phyloP scores from a whole-genome alignment of 2,329 filamentous ascomycete species.

The Talaromyces verruculosus region DNA sequence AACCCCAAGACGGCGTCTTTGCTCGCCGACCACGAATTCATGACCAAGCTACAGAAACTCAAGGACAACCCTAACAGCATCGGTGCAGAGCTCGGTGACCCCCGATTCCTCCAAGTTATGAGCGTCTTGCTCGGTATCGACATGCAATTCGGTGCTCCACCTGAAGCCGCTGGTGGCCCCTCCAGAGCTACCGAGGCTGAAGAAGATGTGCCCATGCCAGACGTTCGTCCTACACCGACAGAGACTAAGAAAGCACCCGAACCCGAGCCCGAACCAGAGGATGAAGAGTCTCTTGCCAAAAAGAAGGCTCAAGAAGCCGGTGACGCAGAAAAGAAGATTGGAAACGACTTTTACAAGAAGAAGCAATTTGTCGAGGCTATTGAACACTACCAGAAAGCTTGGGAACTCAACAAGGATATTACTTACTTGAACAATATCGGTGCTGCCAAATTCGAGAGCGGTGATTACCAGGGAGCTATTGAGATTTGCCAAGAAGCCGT shows the following conservation, averaged over 20 bases:
- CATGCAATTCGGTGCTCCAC: slow-evolving; percentile 68
- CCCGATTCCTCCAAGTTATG: slow-evolving; percentile 89
- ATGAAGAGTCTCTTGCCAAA: slow-evolving; percentile 80
- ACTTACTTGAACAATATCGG: slow-evolving; percentile 96
- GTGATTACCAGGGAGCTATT: slow-evolving; percentile 84
- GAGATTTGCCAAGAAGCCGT: slow-evolving; percentile 84
- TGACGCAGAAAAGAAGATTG: slow-evolving; percentile 90
- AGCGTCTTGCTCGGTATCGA: slow-evolving; percentile 92
- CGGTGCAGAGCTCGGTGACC: slow-evolving; percentile 80
- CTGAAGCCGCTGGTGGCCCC: slow-evolving; percentile 44
- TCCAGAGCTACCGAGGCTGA: slow-evolving; percentile 54
- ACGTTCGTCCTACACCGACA: slow-evolving; percentile 55
- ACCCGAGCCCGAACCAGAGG: slow-evolving; percentile 64
- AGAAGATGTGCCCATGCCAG: slow-evolving; percentile 77
- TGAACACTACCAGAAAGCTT: slow-evolving; percentile 89
- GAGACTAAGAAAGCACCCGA: slow-evolving; percentile 59
- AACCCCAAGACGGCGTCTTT: slow-evolving; percentile 90
- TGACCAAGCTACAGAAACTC: slow-evolving; percentile 81
- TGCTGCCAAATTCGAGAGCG: slow-evolving; percentile 93
- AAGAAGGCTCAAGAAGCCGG: slow-evolving; percentile 89
- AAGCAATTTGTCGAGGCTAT: slow-evolving; percentile 94
- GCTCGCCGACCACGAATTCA: slow-evolving; percentile 81
- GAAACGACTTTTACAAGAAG: slow-evolving; percentile 98
- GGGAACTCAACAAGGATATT: slow-evolving; percentile 93
- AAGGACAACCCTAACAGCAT: slow-evolving; percentile 77